Percentiles rank a stretch among this genome's conserved stretches.
phyloP scores from a whole-genome alignment of 371 early-diverging fungal genomes.

The Rhizopus microsporus region DNA sequence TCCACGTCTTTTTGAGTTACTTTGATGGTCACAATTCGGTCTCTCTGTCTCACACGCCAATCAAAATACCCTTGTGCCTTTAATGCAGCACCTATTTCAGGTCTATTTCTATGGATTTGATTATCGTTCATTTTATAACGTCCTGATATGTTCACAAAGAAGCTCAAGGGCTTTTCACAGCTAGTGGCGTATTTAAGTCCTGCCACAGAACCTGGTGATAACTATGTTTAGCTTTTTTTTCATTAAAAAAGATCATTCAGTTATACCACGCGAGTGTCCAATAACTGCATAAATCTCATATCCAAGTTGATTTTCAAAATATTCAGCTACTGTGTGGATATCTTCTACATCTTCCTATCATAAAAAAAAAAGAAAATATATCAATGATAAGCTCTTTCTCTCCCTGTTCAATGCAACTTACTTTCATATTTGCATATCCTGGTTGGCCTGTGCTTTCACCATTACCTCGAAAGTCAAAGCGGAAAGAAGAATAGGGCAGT shows the following conservation, averaged over 20 bases:
- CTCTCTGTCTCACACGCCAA: constrained; percentile 41
- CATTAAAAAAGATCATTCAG: neutral
- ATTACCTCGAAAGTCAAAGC: constrained; percentile 64
- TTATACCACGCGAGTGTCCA: constrained; percentile 58
- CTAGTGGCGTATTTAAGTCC: constrained; percentile 57
- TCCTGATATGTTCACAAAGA: constrained; percentile 55
- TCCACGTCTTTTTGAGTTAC: constrained; percentile 44
- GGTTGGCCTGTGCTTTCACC: constrained; percentile 58
- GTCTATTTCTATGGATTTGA: constrained; percentile 30
- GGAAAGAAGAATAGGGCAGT: constrained; percentile 57
- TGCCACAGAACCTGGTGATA: constrained; percentile 51
- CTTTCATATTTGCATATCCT: constrained; percentile 55
- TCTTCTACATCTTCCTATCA: constrained; percentile 56
- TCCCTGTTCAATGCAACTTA: constrained; percentile 9
- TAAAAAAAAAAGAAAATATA: neutral
- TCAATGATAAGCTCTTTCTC: neutral
- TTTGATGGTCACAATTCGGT: constrained; percentile 32
- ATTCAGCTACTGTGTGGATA: constrained; percentile 49
- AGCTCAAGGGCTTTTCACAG: constrained; percentile 38
- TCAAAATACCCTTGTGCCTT: constrained; percentile 44
- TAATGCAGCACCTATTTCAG: constrained; percentile 35
- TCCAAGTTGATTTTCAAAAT: constrained; percentile 52
- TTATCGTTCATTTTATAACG: constrained; percentile 57
- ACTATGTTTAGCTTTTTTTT: too few relatives aligned
- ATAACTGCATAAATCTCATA: constrained; percentile 61